Conservation (phyloP, 306 rosid species). For the Dalbergia cochinchinensis region DNA sequence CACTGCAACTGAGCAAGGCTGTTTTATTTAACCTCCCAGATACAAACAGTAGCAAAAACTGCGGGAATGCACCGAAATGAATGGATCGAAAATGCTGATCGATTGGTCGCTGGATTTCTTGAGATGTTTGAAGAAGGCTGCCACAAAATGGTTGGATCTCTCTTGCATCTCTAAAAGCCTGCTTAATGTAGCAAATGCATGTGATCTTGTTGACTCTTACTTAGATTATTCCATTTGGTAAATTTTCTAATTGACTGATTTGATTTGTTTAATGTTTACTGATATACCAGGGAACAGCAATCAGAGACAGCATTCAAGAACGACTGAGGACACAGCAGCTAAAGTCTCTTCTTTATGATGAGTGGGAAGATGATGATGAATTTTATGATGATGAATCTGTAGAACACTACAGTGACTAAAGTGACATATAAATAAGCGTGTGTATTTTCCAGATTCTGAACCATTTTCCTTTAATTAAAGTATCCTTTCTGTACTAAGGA, state of each 20-base stretch:
- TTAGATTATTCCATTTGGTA: conserved; percentile 10
- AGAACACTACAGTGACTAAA: conserved; percentile 54
- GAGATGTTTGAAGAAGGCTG: conserved; percentile 99
- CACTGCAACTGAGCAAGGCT: neutral
- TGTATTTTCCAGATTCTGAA: conserved; percentile 30
- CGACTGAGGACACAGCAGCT: conserved; percentile 63
- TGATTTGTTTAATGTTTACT: conserved; percentile 6
- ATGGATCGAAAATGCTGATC: conserved; percentile 97
- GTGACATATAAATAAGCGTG: conserved; percentile 38
- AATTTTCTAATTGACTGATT: conserved; percentile 19
- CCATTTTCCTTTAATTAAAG: conserved; percentile 8
- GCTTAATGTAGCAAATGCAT: conserved; percentile 7
- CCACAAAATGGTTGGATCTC: conserved; percentile 86
- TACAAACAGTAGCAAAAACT: conserved; percentile 86
- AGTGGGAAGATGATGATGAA: conserved; percentile 54
- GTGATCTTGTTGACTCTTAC: conserved; percentile 27
- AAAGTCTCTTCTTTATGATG: conserved; percentile 60
- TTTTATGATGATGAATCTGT: conserved; percentile 46
- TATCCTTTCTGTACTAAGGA: conserved; percentile 36
- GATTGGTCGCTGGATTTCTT: conserved; percentile 94
- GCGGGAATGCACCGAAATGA: conserved; percentile 87
- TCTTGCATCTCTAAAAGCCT: conserved; percentile 13
- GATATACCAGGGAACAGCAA: conserved; percentile 81
- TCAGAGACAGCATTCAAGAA: conserved; percentile 90
- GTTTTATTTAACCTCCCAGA: conserved; percentile 45